Percentiles rank a stretch among this genome's conserved stretches.
Conservation (phyloP, 768 basidiomycete species). For the Leccinum obscurum region DNA sequence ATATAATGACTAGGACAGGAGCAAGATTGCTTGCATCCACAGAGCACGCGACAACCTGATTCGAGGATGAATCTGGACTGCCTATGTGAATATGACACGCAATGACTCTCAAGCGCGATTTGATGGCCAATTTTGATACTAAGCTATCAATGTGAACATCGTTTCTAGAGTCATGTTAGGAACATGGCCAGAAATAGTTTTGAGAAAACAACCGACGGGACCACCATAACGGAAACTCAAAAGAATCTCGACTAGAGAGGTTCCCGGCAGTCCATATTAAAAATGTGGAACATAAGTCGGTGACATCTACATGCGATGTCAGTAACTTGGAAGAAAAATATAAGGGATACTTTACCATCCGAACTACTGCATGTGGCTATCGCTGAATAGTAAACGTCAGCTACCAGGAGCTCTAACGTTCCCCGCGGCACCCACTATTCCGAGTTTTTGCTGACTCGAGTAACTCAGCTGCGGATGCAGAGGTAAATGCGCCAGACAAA, state of each 20-base stretch:
- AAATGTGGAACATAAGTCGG: conserved; percentile 20
- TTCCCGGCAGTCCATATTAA: conserved; percentile 18
- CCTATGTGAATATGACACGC: conserved; percentile 16
- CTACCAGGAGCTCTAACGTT: neutral
- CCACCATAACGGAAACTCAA: conserved; percentile 21
- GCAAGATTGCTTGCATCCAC: conserved; percentile 37
- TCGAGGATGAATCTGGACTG: conserved; percentile 17
- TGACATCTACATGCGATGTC: conserved; percentile 17
- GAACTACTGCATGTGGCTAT: conserved; percentile 19
- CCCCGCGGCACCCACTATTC: conserved; percentile 19
- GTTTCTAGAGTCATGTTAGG: conserved; percentile 12
- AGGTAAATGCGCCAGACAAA: neutral
- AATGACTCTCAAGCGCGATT: conserved; percentile 19
- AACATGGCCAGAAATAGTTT: neutral
- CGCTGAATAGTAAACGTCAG: conserved; percentile 14
- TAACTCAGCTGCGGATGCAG: conserved; percentile 10
- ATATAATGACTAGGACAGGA: neutral
- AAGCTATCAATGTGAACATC: conserved; percentile 13
- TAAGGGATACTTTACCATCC: conserved; percentile 16
- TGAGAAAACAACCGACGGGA: conserved; percentile 15
- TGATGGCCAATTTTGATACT: conserved; percentile 13
- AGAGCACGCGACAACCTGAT: conserved; percentile 44
- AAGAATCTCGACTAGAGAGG: neutral
- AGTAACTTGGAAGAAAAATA: neutral
- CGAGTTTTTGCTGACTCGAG: conserved; percentile 21